Conservation (phyloP, 192 early-diverging fungal genomes). For the Podila verticillata region DNA sequence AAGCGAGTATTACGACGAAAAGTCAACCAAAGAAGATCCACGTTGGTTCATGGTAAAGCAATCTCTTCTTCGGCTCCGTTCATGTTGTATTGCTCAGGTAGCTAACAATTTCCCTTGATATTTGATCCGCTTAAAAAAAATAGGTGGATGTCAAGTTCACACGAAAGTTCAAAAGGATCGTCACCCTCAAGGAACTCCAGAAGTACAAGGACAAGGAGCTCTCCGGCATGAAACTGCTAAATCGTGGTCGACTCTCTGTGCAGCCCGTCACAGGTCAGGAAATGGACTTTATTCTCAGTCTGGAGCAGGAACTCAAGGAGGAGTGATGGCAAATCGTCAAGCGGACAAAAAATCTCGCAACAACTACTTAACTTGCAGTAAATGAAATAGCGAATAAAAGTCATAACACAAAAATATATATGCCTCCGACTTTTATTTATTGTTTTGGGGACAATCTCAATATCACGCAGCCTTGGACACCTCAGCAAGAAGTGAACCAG, state of each 20-base stretch:
- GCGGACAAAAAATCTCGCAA: neutral
- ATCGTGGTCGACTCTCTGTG: conserved; percentile 78
- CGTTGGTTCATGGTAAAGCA: conserved; percentile 82
- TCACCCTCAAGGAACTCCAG: conserved; percentile 79
- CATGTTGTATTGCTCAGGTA: neutral
- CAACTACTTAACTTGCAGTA: too few relatives aligned
- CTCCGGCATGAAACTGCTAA: conserved; percentile 73
- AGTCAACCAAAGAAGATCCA: conserved; percentile 70
- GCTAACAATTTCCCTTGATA: neutral
- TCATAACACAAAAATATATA: neutral
- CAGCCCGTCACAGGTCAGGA: conserved; percentile 73
- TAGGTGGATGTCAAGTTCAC: conserved; percentile 83
- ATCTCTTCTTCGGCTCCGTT: neutral
- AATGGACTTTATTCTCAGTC: conserved; percentile 71
- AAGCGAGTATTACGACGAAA: conserved; percentile 84
- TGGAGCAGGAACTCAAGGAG: conserved; percentile 33
- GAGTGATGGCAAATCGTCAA: neutral
- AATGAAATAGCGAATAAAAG: neutral
- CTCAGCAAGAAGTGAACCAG: conserved; percentile 9
- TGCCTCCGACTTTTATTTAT: neutral
- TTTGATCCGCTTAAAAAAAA: neutral
- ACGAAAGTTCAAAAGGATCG: conserved; percentile 64
- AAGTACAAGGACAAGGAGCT: conserved; percentile 56
- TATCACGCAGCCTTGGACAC: conserved; percentile 13
- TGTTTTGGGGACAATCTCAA: too few relatives aligned